These are phyloP conservation scores for Rhazya stricta DNA, from an alignment of 257 asterid species.

Conservation along the genomic window DNA sequence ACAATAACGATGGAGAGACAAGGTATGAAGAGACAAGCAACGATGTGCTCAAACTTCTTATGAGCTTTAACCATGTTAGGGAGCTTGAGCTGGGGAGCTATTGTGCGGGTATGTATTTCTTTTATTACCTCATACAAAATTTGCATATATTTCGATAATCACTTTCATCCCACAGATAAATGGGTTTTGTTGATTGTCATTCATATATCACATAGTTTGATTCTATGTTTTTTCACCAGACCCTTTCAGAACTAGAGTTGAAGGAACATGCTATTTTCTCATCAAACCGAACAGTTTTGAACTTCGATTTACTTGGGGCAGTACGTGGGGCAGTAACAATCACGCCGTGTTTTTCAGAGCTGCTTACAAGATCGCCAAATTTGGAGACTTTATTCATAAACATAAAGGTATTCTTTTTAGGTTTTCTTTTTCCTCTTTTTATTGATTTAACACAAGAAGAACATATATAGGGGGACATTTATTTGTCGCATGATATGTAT, in stretches of 20 bases:
- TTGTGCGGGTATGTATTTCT: neutral
- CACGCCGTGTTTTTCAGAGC: neutral
- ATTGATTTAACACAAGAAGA: too few species aligned
- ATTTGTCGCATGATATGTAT: too few species aligned
- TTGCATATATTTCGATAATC: too few species aligned
- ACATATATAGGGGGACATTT: too few species aligned
- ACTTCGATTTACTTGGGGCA: too few species aligned
- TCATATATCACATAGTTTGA: too few species aligned
- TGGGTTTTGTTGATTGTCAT: too few species aligned
- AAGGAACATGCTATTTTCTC: neutral
- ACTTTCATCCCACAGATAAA: too few species aligned
- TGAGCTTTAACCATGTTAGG: neutral
- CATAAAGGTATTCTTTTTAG: neutral
- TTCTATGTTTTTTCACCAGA: neutral
- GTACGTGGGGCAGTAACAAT: neutral
- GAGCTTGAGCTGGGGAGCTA: neutral
- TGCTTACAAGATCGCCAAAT: conserved; percentile 22
- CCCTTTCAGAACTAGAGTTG: neutral
- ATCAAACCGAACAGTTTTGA: neutral
- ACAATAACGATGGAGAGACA: too few species aligned
- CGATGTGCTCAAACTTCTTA: neutral
- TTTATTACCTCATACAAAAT: neutral
- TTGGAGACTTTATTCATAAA: conserved; percentile 14
- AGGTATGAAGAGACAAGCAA: too few species aligned
- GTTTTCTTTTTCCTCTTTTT: neutral